These are phyloP conservation scores for Hypoxylon sp. DNA, from an alignment of 2,329 filamentous ascomycete genomes.

Conservation along the genomic window DNA sequence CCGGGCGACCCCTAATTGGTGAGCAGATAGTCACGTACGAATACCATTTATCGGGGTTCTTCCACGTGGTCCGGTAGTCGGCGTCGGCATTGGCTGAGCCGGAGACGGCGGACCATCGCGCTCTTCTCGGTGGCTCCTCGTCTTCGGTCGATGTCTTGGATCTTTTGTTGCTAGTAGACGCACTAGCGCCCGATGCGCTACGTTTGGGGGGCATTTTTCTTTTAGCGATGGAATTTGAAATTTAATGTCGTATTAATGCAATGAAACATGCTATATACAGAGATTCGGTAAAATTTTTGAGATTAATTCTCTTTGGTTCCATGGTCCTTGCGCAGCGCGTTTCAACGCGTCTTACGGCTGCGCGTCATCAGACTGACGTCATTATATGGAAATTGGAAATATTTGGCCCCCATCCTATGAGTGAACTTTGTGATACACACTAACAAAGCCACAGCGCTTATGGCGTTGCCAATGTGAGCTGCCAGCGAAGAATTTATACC, in stretches of 20 bases:
- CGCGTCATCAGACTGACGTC: not conserved
- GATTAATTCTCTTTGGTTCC: not conserved
- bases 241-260: not conserved
- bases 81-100: conserved; percentile 52
- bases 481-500: no score
- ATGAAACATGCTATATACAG: not conserved
- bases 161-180: conserved; percentile 42
- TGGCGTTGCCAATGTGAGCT: no score
- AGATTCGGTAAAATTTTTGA: not conserved
- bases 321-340: conserved; percentile 1
- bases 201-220: conserved; percentile 45
- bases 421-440: no score
- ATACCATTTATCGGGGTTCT: conserved; percentile 47
- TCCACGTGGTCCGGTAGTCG: conserved; percentile 45
- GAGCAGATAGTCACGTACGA: conserved; percentile 49
- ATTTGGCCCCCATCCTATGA: not conserved
- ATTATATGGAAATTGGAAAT: not conserved
- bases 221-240: not conserved
- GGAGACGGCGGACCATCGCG: conserved; percentile 51
- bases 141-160: conserved; percentile 32
- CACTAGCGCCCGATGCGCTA: conserved; percentile 24
- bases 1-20: conserved; percentile 9
- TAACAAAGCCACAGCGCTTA: no score
- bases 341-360: not conserved
- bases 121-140: conserved; percentile 38